Evolutionary conservation across 805 yeast genomes (phyloP), one percentile per base, ranked within the genome.

Genomic region (Zygosaccharomyces lentus): DNA sequence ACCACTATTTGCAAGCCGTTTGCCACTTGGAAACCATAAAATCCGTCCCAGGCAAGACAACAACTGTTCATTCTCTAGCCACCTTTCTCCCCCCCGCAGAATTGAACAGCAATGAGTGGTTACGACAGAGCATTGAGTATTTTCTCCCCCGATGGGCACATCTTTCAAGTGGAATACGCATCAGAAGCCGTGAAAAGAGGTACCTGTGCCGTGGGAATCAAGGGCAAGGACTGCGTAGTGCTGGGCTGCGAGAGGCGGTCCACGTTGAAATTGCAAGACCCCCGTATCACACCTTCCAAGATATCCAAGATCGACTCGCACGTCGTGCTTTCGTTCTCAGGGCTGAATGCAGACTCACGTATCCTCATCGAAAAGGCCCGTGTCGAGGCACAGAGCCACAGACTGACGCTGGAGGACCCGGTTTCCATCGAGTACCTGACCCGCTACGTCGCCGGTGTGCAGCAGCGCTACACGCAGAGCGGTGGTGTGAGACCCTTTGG

Each of bases 401-500:
- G 85, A 65, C 77, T 93, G 59, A 88, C 91, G n/a, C 76, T 91
- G 61, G 99, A 91, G 65, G 98, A 93, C 63, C 84, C 97, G 0
- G 96, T 89, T 8, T 74, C 88, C 13, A 77, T 93, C 47, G 98
- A 93, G 63, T 93, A 90, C 66, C 74, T 93, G 66, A 88, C 99
- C 30, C 84, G 85, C 66, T 87, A 87, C 61, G 87, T 93, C 52
- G 99, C 99, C n/a, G 96, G 97, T 17, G 91, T 91, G 37, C 97
- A 93, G 69, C 99, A 93, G 67, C 80, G 83, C 67, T 93, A 91
- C 70, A 93, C 99, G 5, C 99, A 93, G 69, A 82, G 95, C 41
- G 99, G 99, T 56, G 99, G 99, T 68, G 96, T 93, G 21, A 80
- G 99, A 68, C 99, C 99, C 16, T 93, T 93, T 66, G 99, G 99